Conservation (phyloP, 164 flowering plant genomes). For the Vitis labrusca region DNA sequence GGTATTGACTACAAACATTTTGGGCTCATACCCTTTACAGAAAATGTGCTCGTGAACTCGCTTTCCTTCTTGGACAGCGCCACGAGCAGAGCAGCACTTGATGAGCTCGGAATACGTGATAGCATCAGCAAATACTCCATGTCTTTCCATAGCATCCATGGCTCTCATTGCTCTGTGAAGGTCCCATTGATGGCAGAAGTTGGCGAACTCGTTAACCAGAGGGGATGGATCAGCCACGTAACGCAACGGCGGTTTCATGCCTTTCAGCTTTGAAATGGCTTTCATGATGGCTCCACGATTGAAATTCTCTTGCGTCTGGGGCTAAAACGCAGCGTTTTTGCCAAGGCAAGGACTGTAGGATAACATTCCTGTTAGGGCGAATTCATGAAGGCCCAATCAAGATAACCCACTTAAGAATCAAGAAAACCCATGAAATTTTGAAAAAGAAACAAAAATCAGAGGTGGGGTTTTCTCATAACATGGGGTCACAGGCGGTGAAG, state of each 20-base stretch:
- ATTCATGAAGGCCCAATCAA: no score
- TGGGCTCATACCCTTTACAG: conserved; percentile 55
- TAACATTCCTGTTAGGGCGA: no score
- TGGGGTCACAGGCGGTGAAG: no score
- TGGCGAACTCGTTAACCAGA: conserved; percentile 49
- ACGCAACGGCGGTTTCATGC: neutral
- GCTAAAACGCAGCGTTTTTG: neutral
- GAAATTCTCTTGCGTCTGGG: neutral
- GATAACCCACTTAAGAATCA: no score
- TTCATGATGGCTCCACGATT: neutral
- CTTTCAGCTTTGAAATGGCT: neutral
- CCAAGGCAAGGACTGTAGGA: no score
- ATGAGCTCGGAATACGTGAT: conserved; percentile 67
- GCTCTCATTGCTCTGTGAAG: conserved; percentile 58
- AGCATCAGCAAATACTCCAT: conserved; percentile 51
- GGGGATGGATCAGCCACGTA: conserved; percentile 4
- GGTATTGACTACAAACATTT: conserved; percentile 53
- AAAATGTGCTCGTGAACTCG: conserved; percentile 59
- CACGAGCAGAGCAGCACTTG: conserved; percentile 60
- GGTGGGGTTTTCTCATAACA: no score
- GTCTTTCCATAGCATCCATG: conserved; percentile 51
- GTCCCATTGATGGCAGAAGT: conserved; percentile 58
- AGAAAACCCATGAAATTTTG: no score
- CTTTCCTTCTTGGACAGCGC: conserved; percentile 49
- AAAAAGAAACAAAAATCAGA: no score